These are phyloP conservation scores for Calonectria pseudoturangicola DNA, from an alignment of 2,329 filamentous ascomycete species.

Conservation along the genomic window DNA sequence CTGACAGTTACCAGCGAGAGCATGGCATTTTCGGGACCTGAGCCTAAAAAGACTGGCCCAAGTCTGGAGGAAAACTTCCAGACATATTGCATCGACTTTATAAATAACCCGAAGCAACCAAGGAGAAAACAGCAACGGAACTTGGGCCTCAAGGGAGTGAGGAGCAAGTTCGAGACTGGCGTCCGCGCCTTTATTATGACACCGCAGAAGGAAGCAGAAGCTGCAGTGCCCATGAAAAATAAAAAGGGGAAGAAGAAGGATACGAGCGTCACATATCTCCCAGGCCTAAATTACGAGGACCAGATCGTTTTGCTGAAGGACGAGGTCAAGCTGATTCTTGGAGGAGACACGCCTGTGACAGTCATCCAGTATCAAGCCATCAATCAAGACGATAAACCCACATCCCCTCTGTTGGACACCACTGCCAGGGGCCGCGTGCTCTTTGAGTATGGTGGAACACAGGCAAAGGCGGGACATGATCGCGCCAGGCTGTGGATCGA, in stretches of 20 bases:
- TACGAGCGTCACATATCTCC: neutral
- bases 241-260: neutral
- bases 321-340: neutral
- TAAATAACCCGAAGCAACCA: neutral
- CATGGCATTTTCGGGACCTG: neutral
- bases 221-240: neutral
- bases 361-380: slow-evolving; percentile 15
- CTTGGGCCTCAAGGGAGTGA: neutral
- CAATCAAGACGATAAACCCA: neutral
- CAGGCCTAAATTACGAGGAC: neutral
- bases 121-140: neutral
- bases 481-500: slow-evolving; percentile 5
- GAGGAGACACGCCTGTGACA: neutral
- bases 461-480: neutral
- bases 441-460: slow-evolving; percentile 1
- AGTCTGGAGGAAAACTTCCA: neutral
- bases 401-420: neutral
- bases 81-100: neutral
- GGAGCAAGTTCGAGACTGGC: neutral
- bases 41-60: too few relatives aligned
- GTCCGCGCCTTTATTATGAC: slow-evolving; percentile 22
- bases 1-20: neutral
- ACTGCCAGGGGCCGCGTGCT: neutral
- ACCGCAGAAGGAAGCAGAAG: neutral
- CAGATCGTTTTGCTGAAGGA: neutral